These are phyloP conservation scores for Nematocida minor DNA, from an alignment of 371 early-diverging fungal species.

Conservation along the genomic window DNA sequence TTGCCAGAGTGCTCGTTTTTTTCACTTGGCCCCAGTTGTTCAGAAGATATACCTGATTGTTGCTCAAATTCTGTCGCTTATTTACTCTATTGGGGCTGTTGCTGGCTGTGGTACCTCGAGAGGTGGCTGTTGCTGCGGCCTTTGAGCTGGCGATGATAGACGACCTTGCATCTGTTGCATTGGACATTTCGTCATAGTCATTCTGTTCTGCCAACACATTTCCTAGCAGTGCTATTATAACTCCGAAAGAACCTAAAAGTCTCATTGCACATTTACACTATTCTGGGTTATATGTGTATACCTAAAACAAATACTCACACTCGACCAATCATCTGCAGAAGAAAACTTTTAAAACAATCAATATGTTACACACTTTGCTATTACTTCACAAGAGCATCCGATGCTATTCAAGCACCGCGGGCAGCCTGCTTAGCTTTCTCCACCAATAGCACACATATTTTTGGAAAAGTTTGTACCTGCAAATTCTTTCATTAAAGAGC, in stretches of 20 bases:
- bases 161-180: neutral
- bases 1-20: neutral
- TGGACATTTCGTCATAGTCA: neutral
- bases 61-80: neutral
- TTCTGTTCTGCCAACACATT: too few relatives aligned
- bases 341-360: neutral
- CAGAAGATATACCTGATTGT: conserved; percentile 11
- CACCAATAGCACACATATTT: too few relatives aligned
- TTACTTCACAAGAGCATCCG: neutral
- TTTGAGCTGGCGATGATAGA: neutral
- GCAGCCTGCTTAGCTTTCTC: too few relatives aligned
- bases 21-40: neutral
- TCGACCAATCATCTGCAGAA: conserved; percentile 8
- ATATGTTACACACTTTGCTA: neutral
- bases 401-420: too few relatives aligned
- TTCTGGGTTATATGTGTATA: conserved; percentile 6
- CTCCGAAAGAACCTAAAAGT: conserved; percentile 21
- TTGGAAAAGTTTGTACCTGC: too few relatives aligned
- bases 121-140: neutral
- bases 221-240: conserved; percentile 5
- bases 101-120: neutral
- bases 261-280: conserved; percentile 9
- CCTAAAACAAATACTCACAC: conserved; percentile 32
- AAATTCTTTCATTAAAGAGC: too few relatives aligned
- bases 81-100: neutral